Conservation (phyloP, 768 basidiomycete genomes). For the Tephrocybe rancida region DNA sequence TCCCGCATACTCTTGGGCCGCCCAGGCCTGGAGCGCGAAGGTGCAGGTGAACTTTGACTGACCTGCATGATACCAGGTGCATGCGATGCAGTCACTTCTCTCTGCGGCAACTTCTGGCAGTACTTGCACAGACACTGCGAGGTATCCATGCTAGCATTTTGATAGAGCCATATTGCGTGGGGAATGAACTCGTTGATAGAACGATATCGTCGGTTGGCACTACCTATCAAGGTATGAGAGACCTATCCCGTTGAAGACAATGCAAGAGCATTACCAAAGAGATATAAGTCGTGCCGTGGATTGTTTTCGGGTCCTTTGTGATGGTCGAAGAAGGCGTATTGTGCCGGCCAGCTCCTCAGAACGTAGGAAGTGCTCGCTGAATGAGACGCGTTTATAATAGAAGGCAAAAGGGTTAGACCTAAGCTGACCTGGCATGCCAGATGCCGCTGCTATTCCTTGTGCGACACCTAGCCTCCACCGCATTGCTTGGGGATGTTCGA, state of each 20-base stretch:
- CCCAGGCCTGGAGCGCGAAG: slow-evolving; percentile 21
- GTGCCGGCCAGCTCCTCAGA: slow-evolving; percentile 63
- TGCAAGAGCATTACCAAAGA: slow-evolving; percentile 55
- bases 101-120: slow-evolving; percentile 69
- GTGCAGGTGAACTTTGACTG: slow-evolving; percentile 27
- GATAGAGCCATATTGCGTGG: slow-evolving; percentile 79
- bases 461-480: slow-evolving; percentile 59
- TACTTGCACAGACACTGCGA: slow-evolving; percentile 75
- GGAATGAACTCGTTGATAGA: slow-evolving; percentile 86
- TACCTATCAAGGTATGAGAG: slow-evolving; percentile 37
- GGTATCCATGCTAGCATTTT: slow-evolving; percentile 48
- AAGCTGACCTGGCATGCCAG: slow-evolving; percentile 55
- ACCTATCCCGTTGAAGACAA: not conserved
- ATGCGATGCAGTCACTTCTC: slow-evolving; percentile 65
- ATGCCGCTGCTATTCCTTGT: slow-evolving; percentile 39
- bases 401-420: not conserved
- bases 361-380: slow-evolving; percentile 59
- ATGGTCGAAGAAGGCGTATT: slow-evolving; percentile 77
- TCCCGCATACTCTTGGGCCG: slow-evolving; percentile 24
- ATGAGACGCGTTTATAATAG: slow-evolving; percentile 7
- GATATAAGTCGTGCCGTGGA: slow-evolving; percentile 77
- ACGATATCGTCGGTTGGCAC: slow-evolving; percentile 59
- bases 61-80: slow-evolving; percentile 34
- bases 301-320: slow-evolving; percentile 57
- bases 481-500: slow-evolving; percentile 52